Conservation (phyloP, 179 eudicot genomes). For the Camellia oleifera region DNA sequence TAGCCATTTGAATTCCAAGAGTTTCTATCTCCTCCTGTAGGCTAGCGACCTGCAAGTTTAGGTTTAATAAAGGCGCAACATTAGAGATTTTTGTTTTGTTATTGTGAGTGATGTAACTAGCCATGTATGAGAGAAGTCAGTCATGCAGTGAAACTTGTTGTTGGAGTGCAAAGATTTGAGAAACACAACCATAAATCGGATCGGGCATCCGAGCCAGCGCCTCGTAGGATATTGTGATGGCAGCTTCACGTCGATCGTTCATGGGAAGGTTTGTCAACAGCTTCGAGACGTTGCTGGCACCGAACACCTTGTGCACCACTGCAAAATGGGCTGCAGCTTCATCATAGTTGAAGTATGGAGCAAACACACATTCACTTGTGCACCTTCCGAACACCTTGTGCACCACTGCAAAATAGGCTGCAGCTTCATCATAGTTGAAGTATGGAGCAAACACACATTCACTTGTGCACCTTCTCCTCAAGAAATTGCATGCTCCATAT, state of each 20-base stretch:
- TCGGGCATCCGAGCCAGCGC: conserved; percentile 65
- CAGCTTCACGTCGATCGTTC: conserved; percentile 49
- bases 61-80: background rate
- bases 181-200: conserved; percentile 69
- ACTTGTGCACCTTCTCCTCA: conserved; percentile 53
- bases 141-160: conserved; percentile 37
- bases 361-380: conserved; percentile 52
- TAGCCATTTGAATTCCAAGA: conserved; percentile 43
- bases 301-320: conserved; percentile 68
- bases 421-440: conserved; percentile 52
- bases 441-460: conserved; percentile 65
- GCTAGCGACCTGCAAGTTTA: conserved; percentile 44
- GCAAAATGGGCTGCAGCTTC: conserved; percentile 53
- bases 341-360: conserved; percentile 54
- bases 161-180: conserved; percentile 59
- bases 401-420: conserved; percentile 51
- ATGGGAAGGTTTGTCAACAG: conserved; percentile 49
- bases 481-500: conserved; percentile 58
- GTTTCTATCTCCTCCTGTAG: conserved; percentile 57
- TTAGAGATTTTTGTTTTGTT: background rate
- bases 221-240: conserved; percentile 49
- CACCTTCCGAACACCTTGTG: conserved; percentile 42
- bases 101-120: too few species aligned
- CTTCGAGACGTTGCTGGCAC: conserved; percentile 66
- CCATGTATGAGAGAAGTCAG: too few species aligned